These are phyloP conservation scores for Macrocybe gigantea DNA, from an alignment of 768 basidiomycete genomes.

Conservation along the genomic window DNA sequence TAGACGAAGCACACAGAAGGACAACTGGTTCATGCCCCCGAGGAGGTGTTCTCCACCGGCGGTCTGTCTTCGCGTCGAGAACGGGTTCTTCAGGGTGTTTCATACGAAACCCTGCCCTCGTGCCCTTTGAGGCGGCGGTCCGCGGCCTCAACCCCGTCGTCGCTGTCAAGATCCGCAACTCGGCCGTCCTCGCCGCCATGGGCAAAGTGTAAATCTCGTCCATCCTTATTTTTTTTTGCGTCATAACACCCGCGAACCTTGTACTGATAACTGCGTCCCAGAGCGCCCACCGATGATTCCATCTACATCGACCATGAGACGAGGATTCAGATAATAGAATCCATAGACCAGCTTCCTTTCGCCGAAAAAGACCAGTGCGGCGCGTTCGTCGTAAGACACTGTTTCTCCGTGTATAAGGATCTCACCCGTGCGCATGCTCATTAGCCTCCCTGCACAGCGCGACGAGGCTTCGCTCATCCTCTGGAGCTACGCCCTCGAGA, in stretches of 20 bases:
- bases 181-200: constrained; percentile 73
- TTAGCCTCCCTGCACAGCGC: constrained; percentile 28
- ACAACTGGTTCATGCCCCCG: constrained; percentile 80
- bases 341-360: constrained; percentile 56
- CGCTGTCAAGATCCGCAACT: constrained; percentile 71
- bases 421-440: background rate
- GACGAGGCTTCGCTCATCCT: constrained; percentile 76
- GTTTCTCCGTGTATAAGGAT: background rate
- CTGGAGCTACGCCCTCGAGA: constrained; percentile 70
- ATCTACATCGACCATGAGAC: constrained; percentile 75
- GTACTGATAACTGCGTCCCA: constrained; percentile 14
- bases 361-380: constrained; percentile 89
- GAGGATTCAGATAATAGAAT: constrained; percentile 78
- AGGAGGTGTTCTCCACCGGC: constrained; percentile 66
- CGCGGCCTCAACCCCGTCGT: constrained; percentile 76
- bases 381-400: constrained; percentile 58
- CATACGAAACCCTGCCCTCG: constrained; percentile 72
- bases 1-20: constrained; percentile 55
- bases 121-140: constrained; percentile 77
- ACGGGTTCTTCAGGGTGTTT: constrained; percentile 70
- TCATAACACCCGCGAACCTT: no score
- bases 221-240: background rate
- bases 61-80: constrained; percentile 68
- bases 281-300: constrained; percentile 44
- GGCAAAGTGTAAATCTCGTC: constrained; percentile 48